Evolutionary conservation across 1,284 basidiomycete genomes (phyloP), one percentile per base, ranked within the genome.

Genomic region (Fomitopsis pinicola): DNA sequence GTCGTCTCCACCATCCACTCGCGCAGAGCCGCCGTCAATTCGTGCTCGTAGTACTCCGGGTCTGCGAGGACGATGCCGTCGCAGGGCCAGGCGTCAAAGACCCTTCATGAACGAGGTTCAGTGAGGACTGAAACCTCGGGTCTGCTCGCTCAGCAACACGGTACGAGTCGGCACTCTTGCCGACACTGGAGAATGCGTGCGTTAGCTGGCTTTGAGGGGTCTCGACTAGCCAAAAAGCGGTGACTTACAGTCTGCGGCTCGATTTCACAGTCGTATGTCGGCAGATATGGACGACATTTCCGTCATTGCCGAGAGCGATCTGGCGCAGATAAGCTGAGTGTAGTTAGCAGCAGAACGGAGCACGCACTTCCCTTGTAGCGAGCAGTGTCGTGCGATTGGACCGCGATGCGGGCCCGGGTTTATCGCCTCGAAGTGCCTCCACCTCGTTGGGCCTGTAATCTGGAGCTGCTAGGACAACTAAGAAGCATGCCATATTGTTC

Each of bases 181-280:
- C 1, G 59, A 4, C 3, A 45, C 56, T 12, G 53, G 14, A 48
- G 4, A 28, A 5, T 48, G 46, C 5, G 28, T 48, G 22, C 22
- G 22, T 22, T 22, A 22, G 22, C 22, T 22, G 2, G 2, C 22
- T 22, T 10, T 30, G 3, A 48, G 46, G 4, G 9, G n/a, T 5
- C 42, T 19, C n/a, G 6, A 42, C 42, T 36, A 22, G 22, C 10
- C 35, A 36, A 2, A 36, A 1, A 12, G 35, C 6, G 5, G 15
- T 45, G 7, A 59, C 68, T 48, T 42, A 69, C 68, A 1, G 64
- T 59, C 54, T 72, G 69, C 2, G 69, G 68, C 38, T 59, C 33
- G 19, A 62, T 42, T 57, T 71, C 70, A 35, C 67, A 62, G 56
- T 70, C 67, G 22, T 22, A 22, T 22, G 22, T 22, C 22, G 22